Percentiles rank a stretch among this genome's conserved stretches.
These are phyloP conservation scores for Endothia cerciana DNA, from an alignment of 2,329 filamentous ascomycete species.

Conservation along the genomic window DNA sequence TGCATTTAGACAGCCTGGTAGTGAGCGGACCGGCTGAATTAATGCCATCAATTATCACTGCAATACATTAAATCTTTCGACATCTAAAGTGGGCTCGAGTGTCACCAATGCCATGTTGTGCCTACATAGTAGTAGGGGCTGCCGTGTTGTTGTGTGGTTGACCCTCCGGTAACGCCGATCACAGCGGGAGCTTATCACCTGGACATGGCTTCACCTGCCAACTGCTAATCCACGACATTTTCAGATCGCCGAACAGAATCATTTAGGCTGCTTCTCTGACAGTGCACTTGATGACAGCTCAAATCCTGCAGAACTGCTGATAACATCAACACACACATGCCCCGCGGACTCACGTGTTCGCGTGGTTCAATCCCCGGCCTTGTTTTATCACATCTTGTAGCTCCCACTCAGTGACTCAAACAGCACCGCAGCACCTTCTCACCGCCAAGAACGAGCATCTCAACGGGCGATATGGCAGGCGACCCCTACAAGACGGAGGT, in stretches of 20 bases:
- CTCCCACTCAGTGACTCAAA: neutral
- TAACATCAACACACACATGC: too few species aligned
- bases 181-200: slow-evolving; percentile 1
- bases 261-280: neutral
- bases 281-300: neutral
- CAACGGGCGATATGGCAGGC: slow-evolving; percentile 3
- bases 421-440: neutral
- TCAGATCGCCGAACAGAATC: neutral
- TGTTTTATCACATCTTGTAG: neutral
- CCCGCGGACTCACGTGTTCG: neutral
- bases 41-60: too few species aligned
- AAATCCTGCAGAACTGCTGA: neutral
- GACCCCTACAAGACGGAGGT: slow-evolving; percentile 8
- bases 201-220: slow-evolving; percentile 1
- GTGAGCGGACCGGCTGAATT: too few species aligned
- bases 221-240: slow-evolving; percentile 15
- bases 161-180: neutral
- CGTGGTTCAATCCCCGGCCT: neutral
- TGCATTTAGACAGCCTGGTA: too few species aligned
- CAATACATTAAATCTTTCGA: too few species aligned
- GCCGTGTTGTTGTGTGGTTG: neutral
- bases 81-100: too few species aligned
- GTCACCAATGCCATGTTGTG: too few species aligned
- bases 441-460: neutral
- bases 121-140: too few species aligned